phyloP scores from a whole-genome alignment of 108 stramenopile species.

The Pseudonitzschia delicatissima region DNA sequence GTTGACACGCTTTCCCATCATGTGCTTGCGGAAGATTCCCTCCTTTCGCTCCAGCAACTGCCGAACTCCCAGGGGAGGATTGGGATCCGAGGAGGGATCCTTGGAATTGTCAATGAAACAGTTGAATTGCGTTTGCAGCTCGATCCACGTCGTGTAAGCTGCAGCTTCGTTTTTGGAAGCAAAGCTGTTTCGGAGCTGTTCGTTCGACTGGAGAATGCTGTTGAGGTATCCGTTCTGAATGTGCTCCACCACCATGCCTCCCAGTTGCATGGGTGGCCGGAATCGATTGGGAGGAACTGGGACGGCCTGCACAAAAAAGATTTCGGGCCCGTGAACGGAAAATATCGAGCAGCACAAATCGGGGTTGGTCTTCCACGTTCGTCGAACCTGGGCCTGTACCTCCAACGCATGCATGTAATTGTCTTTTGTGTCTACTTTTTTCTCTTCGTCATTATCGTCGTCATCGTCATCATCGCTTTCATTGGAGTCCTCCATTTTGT shows the following conservation, averaged over 20 bases:
- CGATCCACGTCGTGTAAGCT: slow-evolving; percentile 83
- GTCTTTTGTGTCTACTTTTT: slow-evolving; percentile 39
- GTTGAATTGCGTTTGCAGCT: slow-evolving; percentile 93
- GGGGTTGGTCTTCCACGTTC: slow-evolving; percentile 84
- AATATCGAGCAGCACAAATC: slow-evolving; percentile 70
- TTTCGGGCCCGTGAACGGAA: slow-evolving; percentile 63
- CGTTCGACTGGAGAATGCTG: slow-evolving; percentile 80
- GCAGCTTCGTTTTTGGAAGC: slow-evolving; percentile 48
- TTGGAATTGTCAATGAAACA: slow-evolving; percentile 94
- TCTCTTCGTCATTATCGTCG: slow-evolving; percentile 41
- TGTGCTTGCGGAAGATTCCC: slow-evolving; percentile 98
- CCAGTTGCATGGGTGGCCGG: slow-evolving; percentile 93
- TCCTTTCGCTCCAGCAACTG: slow-evolving; percentile 98
- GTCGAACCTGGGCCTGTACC: slow-evolving; percentile 86
- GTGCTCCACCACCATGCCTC: slow-evolving; percentile 90
- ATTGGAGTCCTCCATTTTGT: background rate
- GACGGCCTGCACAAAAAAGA: slow-evolving; percentile 89
- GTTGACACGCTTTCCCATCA: slow-evolving; percentile 99
- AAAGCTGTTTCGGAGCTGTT: slow-evolving; percentile 53
- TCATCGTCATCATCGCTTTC: slow-evolving; percentile 30
- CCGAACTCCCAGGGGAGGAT: slow-evolving; percentile 76
- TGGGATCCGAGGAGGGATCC: slow-evolving; percentile 68
- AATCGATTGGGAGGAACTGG: slow-evolving; percentile 94
- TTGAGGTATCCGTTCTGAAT: slow-evolving; percentile 89
- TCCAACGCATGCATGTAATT: slow-evolving; percentile 92